Base-by-base conservation (phyloP, 2,329 filamentous ascomycete species). In the Xylaria sp. region DNA sequence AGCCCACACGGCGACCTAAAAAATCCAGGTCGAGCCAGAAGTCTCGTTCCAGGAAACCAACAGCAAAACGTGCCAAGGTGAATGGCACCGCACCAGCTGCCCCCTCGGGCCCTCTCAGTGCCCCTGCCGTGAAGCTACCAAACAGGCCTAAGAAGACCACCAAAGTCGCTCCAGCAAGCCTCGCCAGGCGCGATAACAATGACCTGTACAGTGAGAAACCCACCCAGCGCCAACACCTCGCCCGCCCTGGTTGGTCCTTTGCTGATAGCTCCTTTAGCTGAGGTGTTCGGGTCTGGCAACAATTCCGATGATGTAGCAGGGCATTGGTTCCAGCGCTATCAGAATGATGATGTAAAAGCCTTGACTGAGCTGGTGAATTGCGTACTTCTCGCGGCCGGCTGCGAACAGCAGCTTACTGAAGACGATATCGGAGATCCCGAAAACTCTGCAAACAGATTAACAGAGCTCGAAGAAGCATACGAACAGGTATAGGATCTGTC, bases 341-440 rank as follows among this genome's bases (percentile, higher is more conserved):
- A 84, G 71, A 80, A 81, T 6, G 84, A 90, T 74, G 83, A 85
- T 69, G 82, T 85, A 18, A 82, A 80, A 34, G 88, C 89, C 12
- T 81, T 91, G 71, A 85, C 86, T 18, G 89, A 91, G 58, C 81
- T 92, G 64, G 86, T 92, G 74, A 92, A 91, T 80, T 90, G 89
- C 73, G 86, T 91, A 44, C 81, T 92, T 46, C 87, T 88, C 76
- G 88, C 92, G 71, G 90, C 94, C 20, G 96, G 96, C 37, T 97
- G 94, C 79, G 89, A 93, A 64, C 85, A 93, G 63, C 88, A 92
- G 73, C 89, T 99, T 64, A 92, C 91, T 10, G 87, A 89, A 48
- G 90, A 96, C 78, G 94, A 98, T 78, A 93, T 98, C 72, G 90
- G 91, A 73, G 95, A 99, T 78, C 90, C 94, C 8, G 96, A 99